These are phyloP conservation scores for Cystobasidiaceae sp. DNA, from an alignment of 1,284 basidiomycete species.

Conservation along the genomic window DNA sequence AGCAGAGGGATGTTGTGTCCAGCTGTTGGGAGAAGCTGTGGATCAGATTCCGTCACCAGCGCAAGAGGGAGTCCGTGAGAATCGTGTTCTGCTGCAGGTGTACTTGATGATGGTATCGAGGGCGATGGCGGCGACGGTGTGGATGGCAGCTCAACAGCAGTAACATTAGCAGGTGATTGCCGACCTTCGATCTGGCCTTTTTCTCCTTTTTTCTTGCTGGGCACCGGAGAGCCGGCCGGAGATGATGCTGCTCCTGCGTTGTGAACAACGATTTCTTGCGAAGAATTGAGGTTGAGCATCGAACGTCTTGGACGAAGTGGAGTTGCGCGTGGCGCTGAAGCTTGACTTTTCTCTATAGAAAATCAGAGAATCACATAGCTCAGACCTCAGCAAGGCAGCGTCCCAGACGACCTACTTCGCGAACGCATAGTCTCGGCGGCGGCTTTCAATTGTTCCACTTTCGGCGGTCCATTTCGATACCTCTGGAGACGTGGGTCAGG, in stretches of 20 bases:
- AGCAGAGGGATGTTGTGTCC: too few relatives aligned
- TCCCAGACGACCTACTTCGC: background rate
- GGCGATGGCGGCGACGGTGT: background rate
- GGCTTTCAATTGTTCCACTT: background rate
- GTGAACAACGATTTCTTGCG: too few relatives aligned
- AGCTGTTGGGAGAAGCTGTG: too few relatives aligned
- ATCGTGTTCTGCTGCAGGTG: background rate
- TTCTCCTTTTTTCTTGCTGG: too few relatives aligned
- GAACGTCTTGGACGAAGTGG: too few relatives aligned
- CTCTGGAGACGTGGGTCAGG: background rate
- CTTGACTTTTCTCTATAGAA: background rate
- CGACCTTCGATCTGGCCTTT: background rate
- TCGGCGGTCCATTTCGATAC: background rate
- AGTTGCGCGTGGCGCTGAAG: too few relatives aligned
- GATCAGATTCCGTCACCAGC: too few relatives aligned
- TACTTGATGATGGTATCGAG: background rate
- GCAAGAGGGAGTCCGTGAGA: background rate
- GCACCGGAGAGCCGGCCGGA: too few relatives aligned
- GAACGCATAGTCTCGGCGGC: background rate
- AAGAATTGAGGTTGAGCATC: too few relatives aligned
- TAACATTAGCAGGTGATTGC: background rate
- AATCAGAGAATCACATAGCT: background rate
- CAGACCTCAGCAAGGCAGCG: background rate
- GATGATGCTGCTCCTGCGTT: too few relatives aligned
- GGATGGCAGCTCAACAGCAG: background rate